These are phyloP conservation scores for Perkinsus olseni DNA, from an alignment of 169 alveolate species.

Conservation along the genomic window DNA sequence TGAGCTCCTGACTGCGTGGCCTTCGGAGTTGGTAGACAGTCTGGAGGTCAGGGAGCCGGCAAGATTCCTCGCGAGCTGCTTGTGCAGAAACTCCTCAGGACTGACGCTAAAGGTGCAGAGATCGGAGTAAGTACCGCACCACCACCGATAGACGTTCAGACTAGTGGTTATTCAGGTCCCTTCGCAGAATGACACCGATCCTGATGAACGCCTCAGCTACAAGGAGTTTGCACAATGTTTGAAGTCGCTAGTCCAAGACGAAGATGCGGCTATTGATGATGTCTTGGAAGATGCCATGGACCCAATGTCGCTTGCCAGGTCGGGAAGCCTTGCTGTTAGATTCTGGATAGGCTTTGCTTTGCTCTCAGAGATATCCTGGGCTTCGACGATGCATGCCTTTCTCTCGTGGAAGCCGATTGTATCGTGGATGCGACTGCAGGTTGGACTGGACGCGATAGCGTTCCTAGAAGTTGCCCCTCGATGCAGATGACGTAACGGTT, in stretches of 20 bases:
- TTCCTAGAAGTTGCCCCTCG: too few species aligned
- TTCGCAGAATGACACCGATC: neutral
- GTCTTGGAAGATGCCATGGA: neutral
- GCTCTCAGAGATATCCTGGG: neutral
- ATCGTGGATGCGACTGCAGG: too few species aligned
- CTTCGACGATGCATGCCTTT: neutral
- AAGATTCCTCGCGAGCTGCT: neutral
- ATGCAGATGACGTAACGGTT: too few species aligned
- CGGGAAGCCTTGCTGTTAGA: neutral
- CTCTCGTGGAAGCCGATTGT: too few species aligned
- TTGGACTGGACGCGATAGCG: too few species aligned
- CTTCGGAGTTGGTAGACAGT: too few species aligned
- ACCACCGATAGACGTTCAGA: neutral
- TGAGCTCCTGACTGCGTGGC: neutral
- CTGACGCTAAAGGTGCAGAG: neutral
- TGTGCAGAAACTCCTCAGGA: neutral
- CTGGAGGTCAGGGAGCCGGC: neutral
- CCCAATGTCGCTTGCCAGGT: neutral
- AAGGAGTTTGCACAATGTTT: neutral
- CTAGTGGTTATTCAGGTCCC: neutral
- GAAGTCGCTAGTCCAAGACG: neutral
- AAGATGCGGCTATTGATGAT: neutral
- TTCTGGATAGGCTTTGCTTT: neutral
- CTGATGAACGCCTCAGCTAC: neutral
- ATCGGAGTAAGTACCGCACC: neutral